Base-by-base conservation (phyloP, 177 flowering plant species). In the Tripterygium wilfordii region DNA sequence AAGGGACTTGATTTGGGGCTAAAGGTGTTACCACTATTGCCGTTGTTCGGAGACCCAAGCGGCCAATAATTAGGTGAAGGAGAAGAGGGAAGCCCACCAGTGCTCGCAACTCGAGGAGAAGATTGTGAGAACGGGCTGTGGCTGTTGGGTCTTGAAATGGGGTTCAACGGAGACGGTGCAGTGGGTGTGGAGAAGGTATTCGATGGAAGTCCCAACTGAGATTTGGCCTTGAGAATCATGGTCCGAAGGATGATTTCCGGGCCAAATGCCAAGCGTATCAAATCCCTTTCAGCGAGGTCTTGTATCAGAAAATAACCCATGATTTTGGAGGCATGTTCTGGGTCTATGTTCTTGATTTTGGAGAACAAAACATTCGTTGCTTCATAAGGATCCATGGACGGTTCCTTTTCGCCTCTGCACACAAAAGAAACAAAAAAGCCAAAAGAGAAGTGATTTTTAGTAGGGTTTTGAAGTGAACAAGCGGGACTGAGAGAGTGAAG, bases 281-380 rank as follows among this genome's bases (percentile, higher is more conserved):
- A 51, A 36, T 75, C 76, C 7, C 36, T 28, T 21, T 71, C 73
- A 0, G 38, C 62, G 6, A 55, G 51, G 57, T 63, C 76, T 5
- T 73, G 76, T 10, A 71, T 52, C 10, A 69, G 68, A 21, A 75
- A 38, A 15, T 48, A 76, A 6, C 80, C 80, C 68, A 69, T 72
- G 57, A 69, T 69, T 54, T 63, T 72, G 1, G 66, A 58, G 5
- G 72, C 77, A 27, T 60, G 61, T 25, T 69, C 75, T n/a, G 83
- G 83, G 63, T 82, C 89, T 28, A 79, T 22, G 14, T 24, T 42
- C 41, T 71, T 66, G 33, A 82, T 58, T 43, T 68, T 75, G 0
- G 72, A 25, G 36, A 72, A 63, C 20, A 82, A 56, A 5, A 72
- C 36, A 15, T 39, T 63, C 0, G 76, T 64, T 13, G 74, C 67